A percentile compares a stretch with the other conserved stretches of the same genome.
These are phyloP conservation scores for Nemania sp. DNA, from an alignment of 2,329 filamentous ascomycete genomes.

Conservation along the genomic window DNA sequence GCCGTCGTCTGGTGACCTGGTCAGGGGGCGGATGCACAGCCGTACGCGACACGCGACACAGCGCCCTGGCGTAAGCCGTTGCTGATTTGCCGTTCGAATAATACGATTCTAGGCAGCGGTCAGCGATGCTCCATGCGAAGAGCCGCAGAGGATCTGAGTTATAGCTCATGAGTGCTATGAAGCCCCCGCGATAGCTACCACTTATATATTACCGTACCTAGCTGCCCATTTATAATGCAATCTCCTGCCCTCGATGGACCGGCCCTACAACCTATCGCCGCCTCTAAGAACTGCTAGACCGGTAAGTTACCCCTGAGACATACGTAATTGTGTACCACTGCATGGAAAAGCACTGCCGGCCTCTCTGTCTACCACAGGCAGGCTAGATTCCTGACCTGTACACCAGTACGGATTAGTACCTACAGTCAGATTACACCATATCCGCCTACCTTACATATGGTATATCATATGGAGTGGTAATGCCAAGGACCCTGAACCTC, in stretches of 20 bases:
- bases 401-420: neutral
- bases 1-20: neutral
- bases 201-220: no score
- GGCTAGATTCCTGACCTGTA: neutral
- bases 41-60: neutral
- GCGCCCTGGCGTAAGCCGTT: conserved; percentile 3
- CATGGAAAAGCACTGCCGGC: neutral
- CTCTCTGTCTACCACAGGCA: neutral
- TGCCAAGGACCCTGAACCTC: neutral
- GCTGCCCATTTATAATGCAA: neutral
- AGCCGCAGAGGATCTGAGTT: neutral
- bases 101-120: neutral
- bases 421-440: neutral
- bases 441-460: neutral
- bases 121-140: neutral
- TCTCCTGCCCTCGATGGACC: neutral
- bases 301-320: neutral
- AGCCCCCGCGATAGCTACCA: neutral
- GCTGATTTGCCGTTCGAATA: neutral
- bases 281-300: neutral
- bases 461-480: neutral
- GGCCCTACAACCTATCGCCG: neutral
- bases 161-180: neutral
- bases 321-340: conserved; percentile 3
- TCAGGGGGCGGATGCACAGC: conserved; percentile 2